phyloP scores from a whole-genome alignment of 2,329 filamentous ascomycete species.

The Fusarium drepaniforme region DNA sequence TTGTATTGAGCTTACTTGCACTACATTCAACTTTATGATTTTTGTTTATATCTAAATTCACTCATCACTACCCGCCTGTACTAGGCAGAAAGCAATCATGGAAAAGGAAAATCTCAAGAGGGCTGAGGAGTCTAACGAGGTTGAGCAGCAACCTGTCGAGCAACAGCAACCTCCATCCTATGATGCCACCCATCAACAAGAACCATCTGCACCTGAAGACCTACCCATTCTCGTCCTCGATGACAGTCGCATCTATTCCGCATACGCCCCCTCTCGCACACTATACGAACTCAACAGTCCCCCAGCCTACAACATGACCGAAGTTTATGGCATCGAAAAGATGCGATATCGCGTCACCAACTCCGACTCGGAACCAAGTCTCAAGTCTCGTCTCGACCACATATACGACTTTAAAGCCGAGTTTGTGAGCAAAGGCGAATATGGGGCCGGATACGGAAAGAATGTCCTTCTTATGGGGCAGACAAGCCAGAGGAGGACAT shows the following conservation, averaged over 20 bases:
- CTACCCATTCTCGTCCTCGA: slow-evolving; percentile 39
- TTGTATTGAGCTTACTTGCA: neutral
- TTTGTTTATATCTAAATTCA: neutral
- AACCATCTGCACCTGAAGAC: slow-evolving; percentile 13
- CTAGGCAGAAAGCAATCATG: neutral
- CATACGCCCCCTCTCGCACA: slow-evolving; percentile 22
- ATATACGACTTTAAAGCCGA: slow-evolving; percentile 46
- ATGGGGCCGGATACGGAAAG: neutral
- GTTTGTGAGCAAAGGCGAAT: neutral
- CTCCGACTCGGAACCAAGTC: slow-evolving; percentile 15
- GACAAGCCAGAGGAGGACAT: slow-evolving; percentile 35
- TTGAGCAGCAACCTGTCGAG: neutral
- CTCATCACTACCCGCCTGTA: accelerated
- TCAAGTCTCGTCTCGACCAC: slow-evolving; percentile 42
- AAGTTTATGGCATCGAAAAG: slow-evolving; percentile 43
- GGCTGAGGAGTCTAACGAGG: neutral
- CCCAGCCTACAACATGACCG: slow-evolving; percentile 30
- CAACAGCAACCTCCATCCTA: slow-evolving; percentile 17
- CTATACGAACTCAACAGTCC: slow-evolving; percentile 45
- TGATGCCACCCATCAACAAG: neutral
- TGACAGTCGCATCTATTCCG: slow-evolving; percentile 35
- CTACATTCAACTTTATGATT: neutral
- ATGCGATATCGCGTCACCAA: slow-evolving; percentile 39
- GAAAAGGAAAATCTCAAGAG: neutral
- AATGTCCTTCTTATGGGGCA: slow-evolving; percentile 36